phyloP scores from a whole-genome alignment of 2,329 filamentous ascomycete species.

The Sarocladium kiliense region DNA sequence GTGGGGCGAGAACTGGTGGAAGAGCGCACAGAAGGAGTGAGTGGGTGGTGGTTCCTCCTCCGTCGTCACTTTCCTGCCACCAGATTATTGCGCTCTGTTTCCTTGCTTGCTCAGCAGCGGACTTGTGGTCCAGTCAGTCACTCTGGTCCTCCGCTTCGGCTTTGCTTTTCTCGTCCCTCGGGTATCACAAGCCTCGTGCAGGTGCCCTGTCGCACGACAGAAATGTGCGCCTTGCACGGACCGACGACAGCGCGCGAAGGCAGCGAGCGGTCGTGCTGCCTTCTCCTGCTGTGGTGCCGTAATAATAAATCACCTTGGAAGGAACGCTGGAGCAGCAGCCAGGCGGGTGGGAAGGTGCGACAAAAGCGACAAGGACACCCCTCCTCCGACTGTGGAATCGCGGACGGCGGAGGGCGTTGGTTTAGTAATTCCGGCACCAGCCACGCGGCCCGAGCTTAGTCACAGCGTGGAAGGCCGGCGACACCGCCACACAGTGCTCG shows the following conservation, averaged over 20 bases:
- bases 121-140: not conserved
- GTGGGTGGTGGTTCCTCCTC: not conserved
- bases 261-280: not conserved
- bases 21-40: not conserved
- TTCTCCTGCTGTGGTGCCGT: not conserved
- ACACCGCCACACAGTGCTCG: conserved; percentile 16
- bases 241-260: not conserved
- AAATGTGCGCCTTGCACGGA: not conserved
- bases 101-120: not conserved
- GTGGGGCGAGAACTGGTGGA: not conserved
- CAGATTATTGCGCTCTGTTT: not conserved
- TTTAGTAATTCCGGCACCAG: conserved; percentile 10
- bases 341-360: not conserved
- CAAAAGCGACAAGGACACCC: not conserved
- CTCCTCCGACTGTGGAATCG: not conserved
- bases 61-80: not conserved
- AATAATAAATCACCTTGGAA: conserved; percentile 1
- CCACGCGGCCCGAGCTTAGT: conserved; percentile 15
- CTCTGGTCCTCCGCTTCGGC: not conserved
- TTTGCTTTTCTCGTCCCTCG: not conserved
- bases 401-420: not conserved
- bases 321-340: not conserved
- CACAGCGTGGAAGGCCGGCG: conserved; percentile 17
- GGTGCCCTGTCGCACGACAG: not conserved
- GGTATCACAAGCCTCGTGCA: not conserved